Evolutionary conservation across 1,284 basidiomycete species (phyloP).

Genomic region (Bondarzewia mesenterica): DNA sequence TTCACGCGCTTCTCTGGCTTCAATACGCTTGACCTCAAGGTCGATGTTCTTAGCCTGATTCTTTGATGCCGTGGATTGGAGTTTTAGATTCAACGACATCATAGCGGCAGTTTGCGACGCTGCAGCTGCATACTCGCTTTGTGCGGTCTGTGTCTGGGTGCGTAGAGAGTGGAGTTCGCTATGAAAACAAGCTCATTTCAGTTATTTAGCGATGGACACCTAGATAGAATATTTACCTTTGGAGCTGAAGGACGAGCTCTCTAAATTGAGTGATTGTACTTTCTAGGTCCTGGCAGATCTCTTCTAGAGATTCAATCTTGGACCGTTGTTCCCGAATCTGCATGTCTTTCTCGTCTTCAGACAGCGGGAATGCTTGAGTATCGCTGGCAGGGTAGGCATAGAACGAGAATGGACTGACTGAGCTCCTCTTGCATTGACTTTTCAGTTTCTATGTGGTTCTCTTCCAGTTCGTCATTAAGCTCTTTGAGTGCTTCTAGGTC

Average conservation of each 20-base stretch:
- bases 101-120: constrained; percentile 75
- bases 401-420: constrained; percentile 35
- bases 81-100: constrained; percentile 87
- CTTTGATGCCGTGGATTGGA: constrained; percentile 85
- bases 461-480: constrained; percentile 94
- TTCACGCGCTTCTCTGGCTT: constrained; percentile 75
- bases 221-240: constrained; percentile 41
- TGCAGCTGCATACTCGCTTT: constrained; percentile 71
- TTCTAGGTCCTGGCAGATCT: constrained; percentile 78
- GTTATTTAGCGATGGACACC: no score
- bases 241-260: constrained; percentile 78
- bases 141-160: constrained; percentile 76
- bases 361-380: not conserved
- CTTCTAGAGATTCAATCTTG: constrained; percentile 66
- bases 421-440: constrained; percentile 88
- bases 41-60: constrained; percentile 86
- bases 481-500: constrained; percentile 95
- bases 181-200: no score
- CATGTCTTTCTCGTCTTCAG: constrained; percentile 61
- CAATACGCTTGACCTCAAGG: constrained; percentile 76
- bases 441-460: constrained; percentile 93
- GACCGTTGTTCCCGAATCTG: constrained; percentile 61
- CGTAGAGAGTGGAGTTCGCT: constrained; percentile 83
- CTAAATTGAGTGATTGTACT: constrained; percentile 85
- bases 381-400: no score